These are phyloP conservation scores for Vicia faba DNA, from an alignment of 306 rosid genomes.

Conservation along the genomic window DNA sequence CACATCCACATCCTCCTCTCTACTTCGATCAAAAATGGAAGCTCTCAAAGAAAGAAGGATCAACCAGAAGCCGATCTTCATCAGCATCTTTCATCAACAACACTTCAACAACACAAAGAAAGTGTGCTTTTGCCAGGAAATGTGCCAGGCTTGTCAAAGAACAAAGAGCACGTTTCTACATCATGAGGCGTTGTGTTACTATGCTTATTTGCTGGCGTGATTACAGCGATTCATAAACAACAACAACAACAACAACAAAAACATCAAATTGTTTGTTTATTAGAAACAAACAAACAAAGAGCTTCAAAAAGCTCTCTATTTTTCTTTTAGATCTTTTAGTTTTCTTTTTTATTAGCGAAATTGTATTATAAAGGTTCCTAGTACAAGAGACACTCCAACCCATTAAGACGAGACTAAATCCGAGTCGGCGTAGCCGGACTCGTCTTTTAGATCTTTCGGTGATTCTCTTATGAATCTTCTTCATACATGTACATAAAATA, in stretches of 20 bases:
- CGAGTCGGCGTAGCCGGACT: too few species aligned
- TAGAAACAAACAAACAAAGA: not conserved
- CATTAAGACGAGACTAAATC: too few species aligned
- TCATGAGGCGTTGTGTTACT: constrained; percentile 80
- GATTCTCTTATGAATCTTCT: not conserved
- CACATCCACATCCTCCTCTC: constrained; percentile 45
- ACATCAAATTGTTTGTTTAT: not conserved
- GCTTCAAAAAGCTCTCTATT: constrained; percentile 28
- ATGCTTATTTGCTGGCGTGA: constrained; percentile 97
- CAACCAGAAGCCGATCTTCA: constrained; percentile 62
- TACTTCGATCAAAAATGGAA: constrained; percentile 90
- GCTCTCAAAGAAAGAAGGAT: constrained; percentile 73
- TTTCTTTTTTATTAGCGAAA: too few species aligned
- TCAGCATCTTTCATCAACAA: constrained; percentile 55
- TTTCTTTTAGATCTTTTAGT: not conserved
- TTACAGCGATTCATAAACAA: constrained; percentile 60
- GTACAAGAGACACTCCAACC: too few species aligned
- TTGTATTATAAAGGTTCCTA: too few species aligned
- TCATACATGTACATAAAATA: constrained; percentile 44
- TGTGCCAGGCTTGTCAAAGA: constrained; percentile 83
- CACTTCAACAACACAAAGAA: constrained; percentile 32
- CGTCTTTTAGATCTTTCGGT: not conserved
- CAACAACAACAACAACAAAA: not conserved
- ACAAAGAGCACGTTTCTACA: constrained; percentile 88
- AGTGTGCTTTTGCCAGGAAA: constrained; percentile 72